Evolutionary conservation across 345 rosid species (phyloP), one percentile per base, ranked within the genome.

Genomic region (thale cress (Arabidopsis thaliana)): DNA sequence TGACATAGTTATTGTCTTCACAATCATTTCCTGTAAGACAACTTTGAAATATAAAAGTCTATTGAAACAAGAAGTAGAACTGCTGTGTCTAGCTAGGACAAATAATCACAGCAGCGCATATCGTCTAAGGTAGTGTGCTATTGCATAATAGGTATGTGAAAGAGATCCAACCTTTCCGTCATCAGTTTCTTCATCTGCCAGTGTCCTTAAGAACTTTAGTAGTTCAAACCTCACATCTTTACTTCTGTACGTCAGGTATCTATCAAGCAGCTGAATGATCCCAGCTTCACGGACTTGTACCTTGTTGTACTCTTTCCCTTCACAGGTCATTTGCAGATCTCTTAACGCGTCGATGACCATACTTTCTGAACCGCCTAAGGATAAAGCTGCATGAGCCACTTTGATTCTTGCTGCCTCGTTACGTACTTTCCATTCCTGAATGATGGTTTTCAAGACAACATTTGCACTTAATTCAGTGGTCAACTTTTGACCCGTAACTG

Each of bases 381-480:
- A 74, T 74, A 93, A 81, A 9, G 97, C 93, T 51, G 92, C 82
- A 34, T 84, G 80, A n/a, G 84, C 87, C 75, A 72, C 84, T 80
- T 89, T 89, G 84, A 93, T 89, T 75, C 83, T 86, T 42, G 84
- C 86, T 22, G 69, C 79, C 67, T 89, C 97, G 46, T 93, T 89
- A 79, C 97, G 80, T 38, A 84, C 93, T 74, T 74, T 85, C 98
- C 98, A 93, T 72, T 91, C 90, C 75, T 85, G 84, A 55, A 93
- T 91, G 12, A 84, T 89, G 60, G 85, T 86, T 87, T 84, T 87
- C 53, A 93, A 76, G 55, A 93, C 87, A 16, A 83, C 25, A 65
- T 89, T 89, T 20, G 79, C 34, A 72, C 70, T 87, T 76, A 93
- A 66, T 36, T 13, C 73, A 49, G 69, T 71, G 51, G 83, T 82